Evolutionary conservation across 345 rosid species (phyloP).

Genomic region (Gossypium arboreum): DNA sequence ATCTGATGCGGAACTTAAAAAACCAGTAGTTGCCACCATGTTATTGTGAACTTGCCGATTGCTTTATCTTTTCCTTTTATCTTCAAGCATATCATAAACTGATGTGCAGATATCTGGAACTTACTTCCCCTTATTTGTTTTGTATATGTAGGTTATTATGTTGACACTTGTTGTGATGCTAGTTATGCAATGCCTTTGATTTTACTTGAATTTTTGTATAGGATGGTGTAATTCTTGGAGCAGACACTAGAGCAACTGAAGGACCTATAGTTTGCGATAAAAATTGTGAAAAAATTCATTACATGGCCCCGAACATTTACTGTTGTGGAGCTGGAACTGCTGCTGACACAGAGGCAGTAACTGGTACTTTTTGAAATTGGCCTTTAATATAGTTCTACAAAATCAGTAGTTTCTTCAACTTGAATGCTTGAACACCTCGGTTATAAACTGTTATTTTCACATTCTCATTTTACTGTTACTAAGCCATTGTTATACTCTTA

Average conservation of each 20-base stretch:
- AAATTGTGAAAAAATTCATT: conserved; percentile 97
- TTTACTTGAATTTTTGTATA: conserved; percentile 20
- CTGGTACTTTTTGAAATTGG: conserved; percentile 46
- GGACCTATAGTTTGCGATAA: conserved; percentile 97
- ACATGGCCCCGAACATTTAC: conserved; percentile 97
- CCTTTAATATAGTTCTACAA: conserved; percentile 1
- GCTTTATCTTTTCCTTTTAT: conserved; percentile 1
- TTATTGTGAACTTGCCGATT: neutral
- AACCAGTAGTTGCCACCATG: neutral
- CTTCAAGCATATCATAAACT: neutral
- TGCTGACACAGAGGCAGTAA: conserved; percentile 97
- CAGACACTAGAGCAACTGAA: conserved; percentile 88
- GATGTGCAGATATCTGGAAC: neutral
- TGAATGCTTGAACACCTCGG: neutral
- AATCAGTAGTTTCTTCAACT: conserved; percentile 1
- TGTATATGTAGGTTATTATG: neutral
- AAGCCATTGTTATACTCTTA: neutral
- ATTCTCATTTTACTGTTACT: conserved; percentile 4
- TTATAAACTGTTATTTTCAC: neutral
- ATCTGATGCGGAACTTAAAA: neutral
- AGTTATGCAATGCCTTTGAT: conserved; percentile 8
- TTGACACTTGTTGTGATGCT: neutral
- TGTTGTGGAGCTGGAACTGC: conserved; percentile 99
- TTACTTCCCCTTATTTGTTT: neutral
- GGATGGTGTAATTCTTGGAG: conserved; percentile 65